phyloP scores from a whole-genome alignment of 148 eudicot genomes.

The Euryodendron excelsum region DNA sequence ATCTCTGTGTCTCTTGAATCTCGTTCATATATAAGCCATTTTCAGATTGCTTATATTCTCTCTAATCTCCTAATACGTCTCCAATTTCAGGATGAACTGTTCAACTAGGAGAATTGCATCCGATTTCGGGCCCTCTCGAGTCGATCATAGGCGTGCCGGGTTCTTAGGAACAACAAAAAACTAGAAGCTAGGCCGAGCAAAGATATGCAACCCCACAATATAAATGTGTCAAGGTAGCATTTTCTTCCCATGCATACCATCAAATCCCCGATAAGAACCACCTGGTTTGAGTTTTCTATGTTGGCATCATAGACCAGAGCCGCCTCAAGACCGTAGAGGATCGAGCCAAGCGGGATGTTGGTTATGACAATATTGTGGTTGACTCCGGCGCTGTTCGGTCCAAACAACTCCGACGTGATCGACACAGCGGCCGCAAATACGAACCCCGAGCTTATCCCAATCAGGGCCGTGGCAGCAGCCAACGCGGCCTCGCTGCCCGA shows the following conservation, averaged over 20 bases:
- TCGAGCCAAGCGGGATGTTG: constrained; percentile 32
- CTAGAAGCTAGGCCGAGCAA: constrained; percentile 21
- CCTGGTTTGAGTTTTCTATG: neutral
- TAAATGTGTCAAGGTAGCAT: constrained; percentile 25
- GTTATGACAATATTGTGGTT: constrained; percentile 36
- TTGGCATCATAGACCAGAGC: constrained; percentile 27
- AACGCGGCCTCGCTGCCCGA: constrained; percentile 23
- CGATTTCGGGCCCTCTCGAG: constrained; percentile 7
- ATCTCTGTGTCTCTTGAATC: neutral
- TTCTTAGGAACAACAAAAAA: constrained; percentile 22
- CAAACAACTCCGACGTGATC: constrained; percentile 31
- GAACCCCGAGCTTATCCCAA: constrained; percentile 34
- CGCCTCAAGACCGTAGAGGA: constrained; percentile 21
- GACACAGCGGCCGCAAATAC: constrained; percentile 31
- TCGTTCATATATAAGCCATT: neutral
- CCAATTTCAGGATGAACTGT: no score
- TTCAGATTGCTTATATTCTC: neutral
- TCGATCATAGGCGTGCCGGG: constrained; percentile 18
- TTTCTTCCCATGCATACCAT: constrained; percentile 28
- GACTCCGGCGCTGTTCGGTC: constrained; percentile 32
- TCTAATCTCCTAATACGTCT: neutral
- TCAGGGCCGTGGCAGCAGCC: constrained; percentile 18
- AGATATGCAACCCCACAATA: constrained; percentile 27
- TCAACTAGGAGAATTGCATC: neutral
- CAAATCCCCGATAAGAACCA: neutral